phyloP scores from a whole-genome alignment of 2,329 filamentous ascomycete species.

The Alternaria gansuensis region DNA sequence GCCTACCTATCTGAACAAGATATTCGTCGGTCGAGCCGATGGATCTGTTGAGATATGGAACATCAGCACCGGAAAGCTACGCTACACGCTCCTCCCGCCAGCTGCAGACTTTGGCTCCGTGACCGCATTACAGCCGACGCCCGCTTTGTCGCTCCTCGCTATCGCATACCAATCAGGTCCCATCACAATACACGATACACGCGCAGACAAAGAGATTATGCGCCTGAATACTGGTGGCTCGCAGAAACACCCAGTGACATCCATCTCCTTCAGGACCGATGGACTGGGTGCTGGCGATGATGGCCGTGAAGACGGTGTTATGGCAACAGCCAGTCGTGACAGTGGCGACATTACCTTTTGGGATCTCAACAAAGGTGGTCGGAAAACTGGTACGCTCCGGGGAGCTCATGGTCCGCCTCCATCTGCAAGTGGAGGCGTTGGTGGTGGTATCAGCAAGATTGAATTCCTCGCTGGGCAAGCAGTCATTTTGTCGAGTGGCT shows the following conservation, averaged over 20 bases:
- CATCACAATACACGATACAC: slow-evolving; percentile 81
- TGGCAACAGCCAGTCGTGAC: slow-evolving; percentile 83
- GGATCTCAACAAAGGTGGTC: slow-evolving; percentile 90
- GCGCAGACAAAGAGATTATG: slow-evolving; percentile 77
- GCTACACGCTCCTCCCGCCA: slow-evolving; percentile 87
- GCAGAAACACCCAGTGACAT: slow-evolving; percentile 71
- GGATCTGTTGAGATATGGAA: slow-evolving; percentile 98
- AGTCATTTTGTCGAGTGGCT: slow-evolving; percentile 86
- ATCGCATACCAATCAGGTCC: slow-evolving; percentile 85
- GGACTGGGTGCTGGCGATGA: slow-evolving; percentile 87
- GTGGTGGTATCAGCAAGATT: slow-evolving; percentile 83
- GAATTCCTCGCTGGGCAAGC: slow-evolving; percentile 91
- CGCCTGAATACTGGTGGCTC: slow-evolving; percentile 72
- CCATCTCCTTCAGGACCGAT: slow-evolving; percentile 90
- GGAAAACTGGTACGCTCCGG: slow-evolving; percentile 84
- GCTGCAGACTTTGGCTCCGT: slow-evolving; percentile 77
- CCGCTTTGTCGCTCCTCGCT: slow-evolving; percentile 84
- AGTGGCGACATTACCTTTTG: slow-evolving; percentile 93
- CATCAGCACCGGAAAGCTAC: slow-evolving; percentile 85
- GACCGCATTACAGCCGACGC: slow-evolving; percentile 85
- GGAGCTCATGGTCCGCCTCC: slow-evolving; percentile 85
- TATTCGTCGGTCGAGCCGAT: slow-evolving; percentile 86
- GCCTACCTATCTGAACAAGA: slow-evolving; percentile 95
- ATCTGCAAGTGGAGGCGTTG: slow-evolving; percentile 61
- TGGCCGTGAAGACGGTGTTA: slow-evolving; percentile 82